These are phyloP conservation scores for Aureobasidium sp. DNA, from an alignment of 2,329 filamentous ascomycete species.

Conservation along the genomic window DNA sequence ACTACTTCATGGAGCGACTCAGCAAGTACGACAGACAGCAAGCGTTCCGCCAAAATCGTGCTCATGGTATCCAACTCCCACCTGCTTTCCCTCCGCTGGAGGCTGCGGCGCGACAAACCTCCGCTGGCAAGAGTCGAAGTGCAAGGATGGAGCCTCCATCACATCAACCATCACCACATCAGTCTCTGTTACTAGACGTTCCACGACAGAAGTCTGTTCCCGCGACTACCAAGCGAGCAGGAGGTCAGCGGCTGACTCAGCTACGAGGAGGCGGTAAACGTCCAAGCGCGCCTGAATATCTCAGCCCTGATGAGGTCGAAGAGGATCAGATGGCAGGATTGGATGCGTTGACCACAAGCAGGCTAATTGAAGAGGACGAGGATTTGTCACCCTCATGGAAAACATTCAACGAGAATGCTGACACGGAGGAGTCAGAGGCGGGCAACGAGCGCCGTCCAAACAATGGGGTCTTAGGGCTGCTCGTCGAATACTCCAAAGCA, in stretches of 20 bases:
- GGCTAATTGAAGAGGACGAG: constrained; percentile 18
- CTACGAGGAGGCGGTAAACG: neutral
- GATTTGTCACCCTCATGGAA: constrained; percentile 18
- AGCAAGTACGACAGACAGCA: constrained; percentile 17
- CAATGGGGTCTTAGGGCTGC: constrained; percentile 17
- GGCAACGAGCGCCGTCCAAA: neutral
- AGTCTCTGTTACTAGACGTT: constrained; percentile 16
- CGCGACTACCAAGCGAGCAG: neutral
- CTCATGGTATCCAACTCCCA: constrained; percentile 16
- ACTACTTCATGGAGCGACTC: constrained; percentile 70
- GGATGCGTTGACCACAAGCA: constrained; percentile 17
- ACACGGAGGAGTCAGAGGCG: neutral
- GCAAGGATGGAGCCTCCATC: neutral
- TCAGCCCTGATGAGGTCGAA: constrained; percentile 7
- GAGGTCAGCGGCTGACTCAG: neutral
- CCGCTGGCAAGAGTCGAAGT: neutral
- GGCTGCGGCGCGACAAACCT: constrained; percentile 10
- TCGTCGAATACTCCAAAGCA: constrained; percentile 18
- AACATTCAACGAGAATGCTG: neutral
- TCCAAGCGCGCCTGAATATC: neutral
- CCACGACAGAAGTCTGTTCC: neutral
- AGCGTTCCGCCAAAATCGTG: constrained; percentile 12
- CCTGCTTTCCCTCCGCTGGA: constrained; percentile 18
- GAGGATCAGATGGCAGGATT: constrained; percentile 4
- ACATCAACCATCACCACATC: constrained; percentile 9